phyloP scores from a whole-genome alignment of 2,329 filamentous ascomycete genomes.

The Penicillium vulpinum region DNA sequence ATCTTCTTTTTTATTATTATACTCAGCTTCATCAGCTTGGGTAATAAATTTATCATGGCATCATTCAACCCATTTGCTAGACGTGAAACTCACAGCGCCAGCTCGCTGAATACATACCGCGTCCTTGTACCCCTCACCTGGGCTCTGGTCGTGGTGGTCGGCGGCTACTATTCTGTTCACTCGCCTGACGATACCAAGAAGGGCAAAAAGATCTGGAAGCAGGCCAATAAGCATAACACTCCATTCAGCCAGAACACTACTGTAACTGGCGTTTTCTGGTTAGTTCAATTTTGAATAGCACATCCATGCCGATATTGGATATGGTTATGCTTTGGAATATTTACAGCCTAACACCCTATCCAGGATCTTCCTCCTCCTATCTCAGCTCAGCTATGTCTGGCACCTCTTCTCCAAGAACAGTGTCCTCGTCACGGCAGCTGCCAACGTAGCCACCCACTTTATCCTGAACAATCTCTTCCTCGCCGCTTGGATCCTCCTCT shows the following conservation, averaged over 20 bases:
- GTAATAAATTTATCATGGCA: slow-evolving; percentile 13
- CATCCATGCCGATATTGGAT: background rate
- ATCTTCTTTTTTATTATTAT: background rate
- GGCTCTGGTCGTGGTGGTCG: slow-evolving; percentile 69
- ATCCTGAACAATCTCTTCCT: slow-evolving; percentile 82
- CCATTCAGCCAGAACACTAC: slow-evolving; percentile 73
- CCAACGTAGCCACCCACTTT: slow-evolving; percentile 79
- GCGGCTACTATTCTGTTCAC: slow-evolving; percentile 72
- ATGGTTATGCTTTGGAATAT: background rate
- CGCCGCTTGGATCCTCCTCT: slow-evolving; percentile 80
- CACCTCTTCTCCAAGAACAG: slow-evolving; percentile 71
- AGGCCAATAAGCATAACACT: slow-evolving; percentile 66
- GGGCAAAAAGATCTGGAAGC: slow-evolving; percentile 70
- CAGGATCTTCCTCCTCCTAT: slow-evolving; percentile 71
- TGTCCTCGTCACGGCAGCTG: slow-evolving; percentile 66
- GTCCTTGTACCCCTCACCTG: slow-evolving; percentile 72
- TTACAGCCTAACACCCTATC: background rate
- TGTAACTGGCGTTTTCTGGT: slow-evolving; percentile 74
- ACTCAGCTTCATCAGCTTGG: background rate
- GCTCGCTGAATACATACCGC: slow-evolving; percentile 70
- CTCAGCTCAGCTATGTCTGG: slow-evolving; percentile 73
- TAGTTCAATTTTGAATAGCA: slow-evolving; percentile 24
- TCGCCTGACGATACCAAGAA: slow-evolving; percentile 63
- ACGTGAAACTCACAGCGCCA: slow-evolving; percentile 64
- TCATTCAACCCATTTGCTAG: slow-evolving; percentile 70